Conservation (phyloP, 2,329 filamentous ascomycete species). For the Botryotinia convoluta region DNA sequence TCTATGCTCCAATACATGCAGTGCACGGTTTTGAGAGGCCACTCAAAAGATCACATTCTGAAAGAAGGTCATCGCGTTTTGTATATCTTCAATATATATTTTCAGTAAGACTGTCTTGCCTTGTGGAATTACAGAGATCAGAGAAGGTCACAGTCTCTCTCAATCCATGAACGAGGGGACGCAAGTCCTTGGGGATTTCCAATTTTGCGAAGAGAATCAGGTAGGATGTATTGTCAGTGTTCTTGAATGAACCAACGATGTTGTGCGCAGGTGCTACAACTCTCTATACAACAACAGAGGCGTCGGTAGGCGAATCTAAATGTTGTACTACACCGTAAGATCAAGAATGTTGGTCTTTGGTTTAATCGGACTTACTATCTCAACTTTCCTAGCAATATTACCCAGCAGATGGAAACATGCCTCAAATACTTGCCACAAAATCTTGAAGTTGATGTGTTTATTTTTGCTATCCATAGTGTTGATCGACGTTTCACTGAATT, state of each 20-base stretch:
- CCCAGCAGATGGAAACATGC: background rate
- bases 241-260: background rate
- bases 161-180: background rate
- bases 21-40: too few species aligned
- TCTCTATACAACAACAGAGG: too few species aligned
- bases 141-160: fast-evolving
- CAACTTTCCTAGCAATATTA: background rate
- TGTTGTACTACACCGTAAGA: background rate
- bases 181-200: fast-evolving
- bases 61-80: too few species aligned
- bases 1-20: too few species aligned
- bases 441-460: too few species aligned
- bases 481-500: background rate
- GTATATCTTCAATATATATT: too few species aligned
- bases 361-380: background rate
- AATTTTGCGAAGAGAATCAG: background rate
- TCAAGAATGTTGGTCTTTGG: background rate
- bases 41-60: too few species aligned
- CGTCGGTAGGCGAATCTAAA: too few species aligned
- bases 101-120: background rate
- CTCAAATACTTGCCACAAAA: background rate
- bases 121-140: background rate
- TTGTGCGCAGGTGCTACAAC: background rate
- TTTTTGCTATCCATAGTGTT: background rate
- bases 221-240: background rate